These are phyloP conservation scores for Lentinula edodes DNA, from an alignment of 768 basidiomycete genomes.

Conservation along the genomic window DNA sequence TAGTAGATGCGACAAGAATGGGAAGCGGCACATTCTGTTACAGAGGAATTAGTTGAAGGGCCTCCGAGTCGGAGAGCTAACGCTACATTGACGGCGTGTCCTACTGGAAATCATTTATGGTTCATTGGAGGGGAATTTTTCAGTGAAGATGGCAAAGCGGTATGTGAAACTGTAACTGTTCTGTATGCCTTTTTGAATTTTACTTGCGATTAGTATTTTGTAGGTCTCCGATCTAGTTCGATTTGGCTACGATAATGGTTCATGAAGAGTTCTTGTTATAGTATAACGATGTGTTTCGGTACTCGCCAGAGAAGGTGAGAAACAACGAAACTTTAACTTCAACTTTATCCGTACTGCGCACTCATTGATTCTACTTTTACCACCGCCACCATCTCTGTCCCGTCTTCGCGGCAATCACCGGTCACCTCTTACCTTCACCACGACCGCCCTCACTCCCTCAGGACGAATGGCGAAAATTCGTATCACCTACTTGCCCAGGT, in stretches of 20 bases:
- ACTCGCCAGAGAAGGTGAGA: conserved; percentile 72
- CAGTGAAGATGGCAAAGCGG: conserved; percentile 78
- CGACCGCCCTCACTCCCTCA: conserved; percentile 16
- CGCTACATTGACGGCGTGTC: conserved; percentile 76
- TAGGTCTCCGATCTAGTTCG: background rate
- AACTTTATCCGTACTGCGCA: too few relatives aligned
- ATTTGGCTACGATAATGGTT: background rate
- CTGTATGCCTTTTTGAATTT: background rate
- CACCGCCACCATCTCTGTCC: too few relatives aligned
- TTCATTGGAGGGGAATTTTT: conserved; percentile 86
- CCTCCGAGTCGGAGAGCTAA: conserved; percentile 82
- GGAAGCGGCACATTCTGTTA: conserved; percentile 79
- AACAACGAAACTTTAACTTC: background rate
- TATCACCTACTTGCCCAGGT: conserved; percentile 80
- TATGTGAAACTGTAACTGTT: conserved; percentile 23
- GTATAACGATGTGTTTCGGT: conserved; percentile 84
- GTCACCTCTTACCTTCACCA: background rate
- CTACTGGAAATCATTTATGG: conserved; percentile 78
- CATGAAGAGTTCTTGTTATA: background rate
- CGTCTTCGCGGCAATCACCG: too few relatives aligned
- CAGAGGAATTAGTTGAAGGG: conserved; percentile 77
- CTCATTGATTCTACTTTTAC: too few relatives aligned
- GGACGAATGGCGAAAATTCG: conserved; percentile 88
- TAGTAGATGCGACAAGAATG: conserved; percentile 78
- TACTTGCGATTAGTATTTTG: conserved; percentile 51